Conservation (phyloP, 2,329 filamentous ascomycete species). For the Alternaria brassicicola region DNA sequence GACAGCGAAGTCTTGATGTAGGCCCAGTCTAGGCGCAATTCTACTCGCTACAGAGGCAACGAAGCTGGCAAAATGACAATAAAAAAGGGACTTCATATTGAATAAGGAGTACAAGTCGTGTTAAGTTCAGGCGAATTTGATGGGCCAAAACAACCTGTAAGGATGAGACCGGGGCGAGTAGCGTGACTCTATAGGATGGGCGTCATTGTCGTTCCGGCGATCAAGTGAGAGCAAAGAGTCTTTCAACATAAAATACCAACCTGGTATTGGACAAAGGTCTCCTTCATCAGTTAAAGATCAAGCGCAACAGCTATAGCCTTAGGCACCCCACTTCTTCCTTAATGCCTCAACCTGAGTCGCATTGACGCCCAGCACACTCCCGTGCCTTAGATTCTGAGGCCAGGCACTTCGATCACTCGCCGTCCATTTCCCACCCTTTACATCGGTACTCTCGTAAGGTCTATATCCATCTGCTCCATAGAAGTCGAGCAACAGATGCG, state of each 20-base stretch:
- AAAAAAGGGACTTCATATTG: not conserved
- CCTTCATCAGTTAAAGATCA: too few species aligned
- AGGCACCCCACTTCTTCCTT: slow-evolving; percentile 30
- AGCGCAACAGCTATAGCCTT: not conserved
- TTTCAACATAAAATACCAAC: too few species aligned
- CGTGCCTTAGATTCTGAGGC: slow-evolving; percentile 59
- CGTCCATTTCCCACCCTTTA: slow-evolving; percentile 56
- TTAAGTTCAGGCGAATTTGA: not conserved
- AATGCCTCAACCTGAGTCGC: slow-evolving; percentile 51
- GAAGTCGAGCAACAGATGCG: slow-evolving; percentile 56
- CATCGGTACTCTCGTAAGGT: slow-evolving; percentile 56
- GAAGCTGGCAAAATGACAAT: not conserved
- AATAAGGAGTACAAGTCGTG: not conserved
- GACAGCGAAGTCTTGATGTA: not conserved
- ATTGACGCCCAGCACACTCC: slow-evolving; percentile 38
- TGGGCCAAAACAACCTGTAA: not conserved
- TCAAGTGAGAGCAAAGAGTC: not conserved
- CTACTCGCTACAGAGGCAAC: not conserved
- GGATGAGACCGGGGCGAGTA: not conserved
- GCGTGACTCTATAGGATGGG: not conserved
- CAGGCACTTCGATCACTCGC: slow-evolving; percentile 53
- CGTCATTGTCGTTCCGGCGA: not conserved
- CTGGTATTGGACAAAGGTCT: too few species aligned
- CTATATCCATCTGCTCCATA: slow-evolving; percentile 55
- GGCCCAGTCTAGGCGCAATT: not conserved